Conservation (phyloP, 169 alveolate species). For the Haemoproteus tartakovskyi region DNA sequence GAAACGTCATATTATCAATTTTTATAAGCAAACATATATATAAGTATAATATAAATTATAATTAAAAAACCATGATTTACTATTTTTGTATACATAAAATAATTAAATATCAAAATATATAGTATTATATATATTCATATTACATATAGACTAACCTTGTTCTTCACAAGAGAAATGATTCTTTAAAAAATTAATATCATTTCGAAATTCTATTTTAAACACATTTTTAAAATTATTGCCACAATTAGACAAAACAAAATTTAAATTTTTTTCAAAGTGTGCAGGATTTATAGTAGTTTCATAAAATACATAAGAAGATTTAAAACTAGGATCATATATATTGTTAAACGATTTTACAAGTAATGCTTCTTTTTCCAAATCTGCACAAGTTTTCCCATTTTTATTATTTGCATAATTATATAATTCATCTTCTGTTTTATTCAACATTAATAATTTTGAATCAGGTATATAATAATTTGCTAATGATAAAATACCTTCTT, state of each 20-base stretch:
- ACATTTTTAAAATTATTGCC: conserved; percentile 29
- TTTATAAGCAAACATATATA: too few species aligned
- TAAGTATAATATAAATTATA: too few species aligned
- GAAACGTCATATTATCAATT: too few species aligned
- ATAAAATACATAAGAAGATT: conserved; percentile 6
- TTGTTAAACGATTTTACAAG: conserved; percentile 8
- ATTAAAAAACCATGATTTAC: too few species aligned
- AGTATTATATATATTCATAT: neutral
- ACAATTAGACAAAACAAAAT: conserved; percentile 21
- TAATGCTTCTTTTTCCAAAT: conserved; percentile 27
- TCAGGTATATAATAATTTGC: conserved; percentile 11
- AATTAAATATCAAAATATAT: neutral
- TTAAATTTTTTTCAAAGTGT: neutral
- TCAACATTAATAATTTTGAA: conserved; percentile 6
- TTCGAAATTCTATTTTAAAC: conserved; percentile 37
- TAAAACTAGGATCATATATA: neutral
- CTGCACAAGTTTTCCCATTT: conserved; percentile 32
- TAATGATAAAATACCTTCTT: conserved; percentile 5
- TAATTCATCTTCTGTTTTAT: conserved; percentile 38
- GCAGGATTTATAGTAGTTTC: conserved; percentile 5
- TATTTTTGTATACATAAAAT: too few species aligned
- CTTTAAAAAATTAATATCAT: conserved; percentile 18
- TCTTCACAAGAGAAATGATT: conserved; percentile 62
- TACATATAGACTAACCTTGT: conserved; percentile 14
- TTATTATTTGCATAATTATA: conserved; percentile 11